These are phyloP conservation scores for Cryptococcus sp. DNA, from an alignment of 1,284 basidiomycete species.

Conservation along the genomic window DNA sequence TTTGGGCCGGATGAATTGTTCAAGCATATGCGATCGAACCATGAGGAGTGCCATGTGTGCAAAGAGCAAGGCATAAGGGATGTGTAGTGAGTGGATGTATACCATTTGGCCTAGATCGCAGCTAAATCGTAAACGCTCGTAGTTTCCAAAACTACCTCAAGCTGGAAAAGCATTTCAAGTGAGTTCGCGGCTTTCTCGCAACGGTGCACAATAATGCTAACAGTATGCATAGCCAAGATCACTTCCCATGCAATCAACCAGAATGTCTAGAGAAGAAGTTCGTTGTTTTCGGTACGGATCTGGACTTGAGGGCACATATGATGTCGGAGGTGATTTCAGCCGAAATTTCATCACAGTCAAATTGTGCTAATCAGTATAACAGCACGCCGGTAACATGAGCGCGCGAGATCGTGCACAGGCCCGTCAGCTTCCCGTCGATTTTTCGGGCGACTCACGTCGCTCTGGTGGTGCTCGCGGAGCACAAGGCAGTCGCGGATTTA, in stretches of 20 bases:
- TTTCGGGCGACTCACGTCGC: constrained; percentile 50
- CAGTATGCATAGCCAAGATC: constrained; percentile 54
- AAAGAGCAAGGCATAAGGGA: constrained; percentile 74
- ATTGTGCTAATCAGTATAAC: background rate
- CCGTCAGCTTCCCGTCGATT: constrained; percentile 74
- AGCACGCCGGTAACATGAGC: constrained; percentile 79
- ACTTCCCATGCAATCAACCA: constrained; percentile 75
- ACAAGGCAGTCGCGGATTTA: constrained; percentile 33
- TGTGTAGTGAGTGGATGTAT: constrained; percentile 71
- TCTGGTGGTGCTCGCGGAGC: constrained; percentile 7
- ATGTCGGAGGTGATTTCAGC: constrained; percentile 55
- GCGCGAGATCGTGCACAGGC: constrained; percentile 75
- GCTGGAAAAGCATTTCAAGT: constrained; percentile 60
- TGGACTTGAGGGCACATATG: constrained; percentile 92
- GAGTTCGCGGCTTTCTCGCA: constrained; percentile 12
- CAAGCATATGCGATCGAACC: constrained; percentile 86
- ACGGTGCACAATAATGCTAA: constrained; percentile 6
- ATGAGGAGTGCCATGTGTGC: constrained; percentile 97
- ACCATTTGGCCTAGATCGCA: background rate
- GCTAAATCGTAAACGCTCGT: background rate
- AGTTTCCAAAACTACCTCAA: constrained; percentile 78
- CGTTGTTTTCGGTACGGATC: constrained; percentile 82
- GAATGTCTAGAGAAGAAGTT: constrained; percentile 86
- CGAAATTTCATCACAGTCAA: background rate
- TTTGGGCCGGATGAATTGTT: constrained; percentile 92